Evolutionary conservation across 306 rosid genomes (phyloP).

Genomic region (Ormosia emarginata): DNA sequence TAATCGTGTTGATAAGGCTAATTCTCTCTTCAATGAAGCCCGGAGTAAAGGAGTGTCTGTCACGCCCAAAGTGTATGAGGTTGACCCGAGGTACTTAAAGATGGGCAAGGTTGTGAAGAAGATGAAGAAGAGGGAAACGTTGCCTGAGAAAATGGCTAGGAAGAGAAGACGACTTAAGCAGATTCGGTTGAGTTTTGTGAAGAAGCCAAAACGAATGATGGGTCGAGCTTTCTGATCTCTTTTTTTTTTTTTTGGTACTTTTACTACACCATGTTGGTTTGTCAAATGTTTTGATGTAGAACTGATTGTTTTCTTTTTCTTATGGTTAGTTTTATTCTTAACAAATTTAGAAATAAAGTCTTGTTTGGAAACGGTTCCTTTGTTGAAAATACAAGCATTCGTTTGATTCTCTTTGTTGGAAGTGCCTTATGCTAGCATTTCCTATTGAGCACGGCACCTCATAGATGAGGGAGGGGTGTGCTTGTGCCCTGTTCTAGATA

Average conservation of each 20-base stretch:
- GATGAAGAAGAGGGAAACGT: conserved; percentile 67
- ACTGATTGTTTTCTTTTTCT: conserved; percentile 21
- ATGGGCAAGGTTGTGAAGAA: conserved; percentile 44
- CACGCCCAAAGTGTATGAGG: conserved; percentile 47
- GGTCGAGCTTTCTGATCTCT: conserved; percentile 37
- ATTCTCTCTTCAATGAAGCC: conserved; percentile 65
- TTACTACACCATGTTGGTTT: background rate
- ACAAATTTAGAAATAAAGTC: background rate
- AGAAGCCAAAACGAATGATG: conserved; percentile 55
- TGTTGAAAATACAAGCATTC: background rate
- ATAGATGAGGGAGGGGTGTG: background rate
- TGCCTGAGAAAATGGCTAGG: conserved; percentile 89
- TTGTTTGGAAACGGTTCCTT: background rate
- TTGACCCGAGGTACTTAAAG: conserved; percentile 59
- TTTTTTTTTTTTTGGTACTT: background rate
- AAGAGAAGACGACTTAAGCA: conserved; percentile 86
- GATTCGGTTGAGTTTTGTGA: conserved; percentile 76
- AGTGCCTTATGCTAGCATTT: background rate
- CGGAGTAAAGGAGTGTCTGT: conserved; percentile 32
- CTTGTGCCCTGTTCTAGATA: background rate
- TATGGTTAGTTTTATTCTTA: background rate
- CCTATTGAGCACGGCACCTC: background rate
- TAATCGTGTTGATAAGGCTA: conserved; percentile 58
- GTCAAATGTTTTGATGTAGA: conserved; percentile 18
- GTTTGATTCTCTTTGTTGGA: background rate